A percentile compares a stretch with the other conserved stretches of the same genome.
These are phyloP conservation scores for Yamadazyma pseudoaaseri DNA, from an alignment of 1,139 yeast genomes.

Conservation along the genomic window DNA sequence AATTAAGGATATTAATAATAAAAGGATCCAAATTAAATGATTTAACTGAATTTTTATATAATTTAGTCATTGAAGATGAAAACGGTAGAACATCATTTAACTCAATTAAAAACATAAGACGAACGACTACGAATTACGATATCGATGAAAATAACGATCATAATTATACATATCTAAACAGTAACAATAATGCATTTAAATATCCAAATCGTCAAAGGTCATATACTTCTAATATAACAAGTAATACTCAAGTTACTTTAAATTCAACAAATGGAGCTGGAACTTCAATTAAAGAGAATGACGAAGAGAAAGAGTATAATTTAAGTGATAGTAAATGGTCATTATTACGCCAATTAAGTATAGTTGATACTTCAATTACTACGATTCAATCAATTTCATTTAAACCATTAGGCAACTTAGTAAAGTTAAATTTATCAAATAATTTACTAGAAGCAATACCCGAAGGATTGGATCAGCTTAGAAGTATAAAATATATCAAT, in stretches of 20 bases:
- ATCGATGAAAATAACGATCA: slow-evolving; percentile 12
- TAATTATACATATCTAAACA: slow-evolving; percentile 5
- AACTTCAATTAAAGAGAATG: slow-evolving; percentile 19
- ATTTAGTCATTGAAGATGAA: slow-evolving; percentile 58
- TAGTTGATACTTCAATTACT: slow-evolving; percentile 54
- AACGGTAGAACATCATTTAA: slow-evolving; percentile 41
- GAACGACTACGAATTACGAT: slow-evolving; percentile 12
- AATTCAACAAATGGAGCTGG: slow-evolving; percentile 20
- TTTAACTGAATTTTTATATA: slow-evolving; percentile 49
- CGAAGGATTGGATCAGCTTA: slow-evolving; percentile 48
- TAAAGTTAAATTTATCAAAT: slow-evolving; percentile 57
- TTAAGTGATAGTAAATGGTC: slow-evolving; percentile 49
- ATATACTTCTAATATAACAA: slow-evolving; percentile 17
- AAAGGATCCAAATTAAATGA: slow-evolving; percentile 50
- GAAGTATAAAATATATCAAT: slow-evolving; percentile 52
- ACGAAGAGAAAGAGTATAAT: neutral
- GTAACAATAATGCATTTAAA: slow-evolving; percentile 23
- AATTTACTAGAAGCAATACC: slow-evolving; percentile 54
- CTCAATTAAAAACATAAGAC: slow-evolving; percentile 17
- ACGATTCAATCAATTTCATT: slow-evolving; percentile 46
- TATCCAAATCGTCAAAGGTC: slow-evolving; percentile 27
- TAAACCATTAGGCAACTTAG: slow-evolving; percentile 48
- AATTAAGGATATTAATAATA: slow-evolving; percentile 53
- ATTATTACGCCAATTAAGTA: slow-evolving; percentile 53
- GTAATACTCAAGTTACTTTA: slow-evolving; percentile 2